Evolutionary conservation across 73 alveolate genomes (phyloP), one percentile per base, ranked within the genome.

Genomic region (Stentor roeselii): DNA sequence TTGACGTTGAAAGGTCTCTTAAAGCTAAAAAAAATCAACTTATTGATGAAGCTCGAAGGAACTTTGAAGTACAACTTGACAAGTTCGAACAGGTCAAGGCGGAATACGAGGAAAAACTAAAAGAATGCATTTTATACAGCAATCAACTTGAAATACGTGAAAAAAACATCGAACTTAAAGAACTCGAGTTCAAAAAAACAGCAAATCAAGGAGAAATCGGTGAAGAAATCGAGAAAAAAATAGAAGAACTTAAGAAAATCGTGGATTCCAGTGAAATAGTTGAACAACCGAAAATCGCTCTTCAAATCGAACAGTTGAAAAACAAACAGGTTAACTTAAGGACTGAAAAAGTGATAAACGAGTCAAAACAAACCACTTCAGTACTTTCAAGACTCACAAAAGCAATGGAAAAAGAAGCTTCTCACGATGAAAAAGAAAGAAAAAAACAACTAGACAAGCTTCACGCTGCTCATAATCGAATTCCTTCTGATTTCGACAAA

Each of bases 361-460:
- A 50, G 67, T 11, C 67, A 6, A 50, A 50, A 50, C 67, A 50
- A 50, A 50, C 67, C 67, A 11, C 67, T 11, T 11, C 6, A 6
- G 21, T 50, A 21, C 21, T 50, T 21, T 50, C 67, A 6, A 50
- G 21, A 50, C 6, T 50, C 67, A 21, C 21, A 6, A 50, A 50
- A 21, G 67, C 67, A 50, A 50, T 50, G 67, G 67, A 50, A 50
- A 50, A 50, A 50, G 67, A 50, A 50, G 67, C 21, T 50, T 50
- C 67, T 50, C 6, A 50, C 21, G 67, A 50, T 21, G 67, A 50
- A 50, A 50, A 50, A 50, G 30, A 50, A 50, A 6, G 67, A 11
- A 50, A 50, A 50, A 50, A 50, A 50, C 67, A 11, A 6, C 21
- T 50, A 50, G 67, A 50, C 6, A 50, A 50, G 21, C 21, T 11